A percentile compares a stretch with the other conserved stretches of the same genome.
These are phyloP conservation scores for Globisporangium solare DNA, from an alignment of 352 stramenopile genomes.

Conservation along the genomic window DNA sequence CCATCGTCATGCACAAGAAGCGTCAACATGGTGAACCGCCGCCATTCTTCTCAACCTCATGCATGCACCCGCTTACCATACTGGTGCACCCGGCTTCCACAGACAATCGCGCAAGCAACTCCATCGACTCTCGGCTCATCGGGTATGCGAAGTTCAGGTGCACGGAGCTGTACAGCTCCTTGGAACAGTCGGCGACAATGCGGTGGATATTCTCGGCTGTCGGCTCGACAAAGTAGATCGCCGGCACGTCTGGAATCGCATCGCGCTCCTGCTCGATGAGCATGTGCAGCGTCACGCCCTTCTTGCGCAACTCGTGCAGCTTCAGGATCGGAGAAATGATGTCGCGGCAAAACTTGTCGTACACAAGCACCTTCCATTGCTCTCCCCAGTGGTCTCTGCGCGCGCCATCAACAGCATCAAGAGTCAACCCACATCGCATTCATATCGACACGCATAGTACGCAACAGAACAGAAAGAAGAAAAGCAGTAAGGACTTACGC, in stretches of 20 bases:
- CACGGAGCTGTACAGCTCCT: constrained; percentile 89
- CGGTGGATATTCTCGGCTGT: constrained; percentile 92
- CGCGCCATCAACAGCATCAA: neutral
- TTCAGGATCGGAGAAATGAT: constrained; percentile 98
- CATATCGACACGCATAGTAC: neutral
- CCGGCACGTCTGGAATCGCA: constrained; percentile 95
- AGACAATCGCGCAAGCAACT: constrained; percentile 78
- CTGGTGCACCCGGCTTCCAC: constrained; percentile 74
- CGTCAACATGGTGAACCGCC: neutral
- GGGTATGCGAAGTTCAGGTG: constrained; percentile 95
- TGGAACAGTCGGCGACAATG: constrained; percentile 93
- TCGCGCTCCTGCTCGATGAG: constrained; percentile 93
- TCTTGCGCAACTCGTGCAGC: constrained; percentile 94
- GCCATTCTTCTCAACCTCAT: neutral
- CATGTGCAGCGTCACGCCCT: constrained; percentile 97
- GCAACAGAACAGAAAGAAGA: neutral
- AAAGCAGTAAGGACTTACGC: constrained; percentile 18
- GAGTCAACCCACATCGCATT: neutral
- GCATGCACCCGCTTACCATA: constrained; percentile 39
- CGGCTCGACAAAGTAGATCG: constrained; percentile 96
- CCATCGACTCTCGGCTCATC: constrained; percentile 80
- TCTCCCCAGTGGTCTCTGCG: constrained; percentile 72
- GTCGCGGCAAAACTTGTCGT: constrained; percentile 94
- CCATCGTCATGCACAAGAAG: neutral
- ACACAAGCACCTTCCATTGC: constrained; percentile 97